Evolutionary conservation across 192 early-diverging fungal genomes (phyloP), one percentile per base, ranked within the genome.

Genomic region (Gaertneriomyces sp.): DNA sequence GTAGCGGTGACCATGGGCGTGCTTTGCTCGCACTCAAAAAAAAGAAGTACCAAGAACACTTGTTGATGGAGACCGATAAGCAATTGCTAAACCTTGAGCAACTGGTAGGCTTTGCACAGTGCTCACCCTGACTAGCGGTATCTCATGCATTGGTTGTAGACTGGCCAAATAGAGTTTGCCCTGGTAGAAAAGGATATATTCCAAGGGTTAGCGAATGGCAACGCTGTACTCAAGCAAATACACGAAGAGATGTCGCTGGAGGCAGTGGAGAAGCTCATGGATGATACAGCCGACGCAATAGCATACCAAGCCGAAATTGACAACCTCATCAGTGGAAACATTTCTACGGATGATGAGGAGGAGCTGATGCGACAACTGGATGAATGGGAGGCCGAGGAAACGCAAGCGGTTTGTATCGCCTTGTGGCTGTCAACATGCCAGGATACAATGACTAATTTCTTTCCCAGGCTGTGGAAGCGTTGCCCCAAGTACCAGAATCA

Each of bases 271-370:
- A 84, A 85, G 46, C 78, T 99, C 44, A 93, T 97, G 85, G 94
- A 98, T 64, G 94, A 99, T 58, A 98, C 95, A 1, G 91, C 89
- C 4, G 97, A 99, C 45, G 91, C 90, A 10, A 93, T 99, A 71
- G 91, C 89, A 1, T 97, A 97, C 69, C 96, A 99, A 74, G 89
- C 93, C 50, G 91, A 94, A 81, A 89, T 94, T 62, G 85, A 87
- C 47, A 88, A 96, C 45, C 56, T 92, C 14, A 73, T 98, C 25
- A 81, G 83, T 42, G 77, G 80, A n/a, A 79, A 82, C 38, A 79
- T 98, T 45, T 86, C 91, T 11, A 75, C 75, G 4, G 89, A 92
- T 19, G 95, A 95, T 68, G 93, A 95, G 54, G 92, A 92, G 45
- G 91, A 90, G 6, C 90, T 94, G 42, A 73, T 89, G 72, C 69